Evolutionary conservation across 2,329 filamentous ascomycete species (phyloP).

Genomic region (Blastomyces percursus): DNA sequence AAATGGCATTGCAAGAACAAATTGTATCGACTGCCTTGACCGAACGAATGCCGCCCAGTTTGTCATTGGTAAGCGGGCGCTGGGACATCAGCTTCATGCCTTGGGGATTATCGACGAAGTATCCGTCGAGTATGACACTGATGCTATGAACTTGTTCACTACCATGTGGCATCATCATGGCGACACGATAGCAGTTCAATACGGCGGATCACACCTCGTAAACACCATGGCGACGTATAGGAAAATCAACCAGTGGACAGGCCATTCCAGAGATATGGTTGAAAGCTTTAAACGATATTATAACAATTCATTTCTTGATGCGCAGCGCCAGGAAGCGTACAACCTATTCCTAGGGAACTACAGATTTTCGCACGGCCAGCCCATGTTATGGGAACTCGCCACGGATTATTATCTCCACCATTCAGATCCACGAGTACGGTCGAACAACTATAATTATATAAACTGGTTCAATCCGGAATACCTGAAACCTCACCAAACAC

Average conservation of each 20-base stretch:
- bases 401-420: constrained; percentile 97
- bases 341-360: constrained; percentile 97
- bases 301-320: constrained; percentile 96
- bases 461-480: constrained; percentile 73
- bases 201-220: constrained; percentile 91
- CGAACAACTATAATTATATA: constrained; percentile 63
- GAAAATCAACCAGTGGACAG: constrained; percentile 98
- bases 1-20: constrained; percentile 86
- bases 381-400: constrained; percentile 91
- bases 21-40: constrained; percentile 96
- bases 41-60: constrained; percentile 97
- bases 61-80: constrained; percentile 86
- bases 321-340: constrained; percentile 95
- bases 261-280: constrained; percentile 95
- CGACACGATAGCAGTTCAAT: constrained; percentile 95
- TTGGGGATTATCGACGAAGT: constrained; percentile 74
- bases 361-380: constrained; percentile 72
- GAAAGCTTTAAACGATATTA: constrained; percentile 99
- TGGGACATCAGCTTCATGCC: constrained; percentile 85
- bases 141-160: constrained; percentile 91
- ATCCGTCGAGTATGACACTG: constrained; percentile 81
- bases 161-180: constrained; percentile 98
- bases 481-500: constrained; percentile 53
- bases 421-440: constrained; percentile 64
- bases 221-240: constrained; percentile 99